Evolutionary conservation across 2,329 filamentous ascomycete species (phyloP).

Genomic region (Penicillium sp.): DNA sequence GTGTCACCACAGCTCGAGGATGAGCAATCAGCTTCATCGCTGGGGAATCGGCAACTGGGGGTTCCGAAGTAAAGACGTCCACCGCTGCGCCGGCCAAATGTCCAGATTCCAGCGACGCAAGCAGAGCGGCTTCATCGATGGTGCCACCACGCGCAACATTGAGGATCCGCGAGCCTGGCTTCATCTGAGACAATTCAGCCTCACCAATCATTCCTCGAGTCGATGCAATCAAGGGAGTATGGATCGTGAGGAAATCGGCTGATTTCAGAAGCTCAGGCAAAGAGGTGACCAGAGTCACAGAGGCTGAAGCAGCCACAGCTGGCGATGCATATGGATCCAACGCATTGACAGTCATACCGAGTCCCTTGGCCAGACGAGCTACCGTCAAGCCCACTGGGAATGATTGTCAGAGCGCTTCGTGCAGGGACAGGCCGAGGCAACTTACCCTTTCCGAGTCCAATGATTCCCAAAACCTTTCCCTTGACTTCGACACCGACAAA

Average conservation of each 20-base stretch:
- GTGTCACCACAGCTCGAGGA: constrained; percentile 73
- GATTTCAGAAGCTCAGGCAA: constrained; percentile 65
- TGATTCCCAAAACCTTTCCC: constrained; percentile 73
- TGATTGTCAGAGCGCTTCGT: constrained; percentile 1
- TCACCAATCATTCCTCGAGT: constrained; percentile 74
- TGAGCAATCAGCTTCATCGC: constrained; percentile 69
- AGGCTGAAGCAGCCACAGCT: constrained; percentile 69
- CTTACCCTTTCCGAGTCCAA: constrained; percentile 76
- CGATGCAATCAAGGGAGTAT: constrained; percentile 77
- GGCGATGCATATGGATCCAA: constrained; percentile 77
- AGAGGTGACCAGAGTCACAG: constrained; percentile 64
- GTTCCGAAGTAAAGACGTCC: constrained; percentile 79
- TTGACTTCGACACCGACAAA: constrained; percentile 78
- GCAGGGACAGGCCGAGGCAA: background rate
- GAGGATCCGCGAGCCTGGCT: constrained; percentile 70
- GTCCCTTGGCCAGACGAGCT: constrained; percentile 74
- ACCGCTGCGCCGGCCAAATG: constrained; percentile 76
- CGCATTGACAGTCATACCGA: constrained; percentile 75
- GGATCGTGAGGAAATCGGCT: constrained; percentile 78
- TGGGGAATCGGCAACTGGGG: constrained; percentile 64
- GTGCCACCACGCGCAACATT: constrained; percentile 82
- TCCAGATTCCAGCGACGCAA: constrained; percentile 70
- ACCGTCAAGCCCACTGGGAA: constrained; percentile 72
- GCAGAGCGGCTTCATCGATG: constrained; percentile 73
- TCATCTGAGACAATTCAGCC: constrained; percentile 71